These are phyloP conservation scores for Sporothrix dimorphospora DNA, from an alignment of 2,329 filamentous ascomycete genomes.

Conservation along the genomic window DNA sequence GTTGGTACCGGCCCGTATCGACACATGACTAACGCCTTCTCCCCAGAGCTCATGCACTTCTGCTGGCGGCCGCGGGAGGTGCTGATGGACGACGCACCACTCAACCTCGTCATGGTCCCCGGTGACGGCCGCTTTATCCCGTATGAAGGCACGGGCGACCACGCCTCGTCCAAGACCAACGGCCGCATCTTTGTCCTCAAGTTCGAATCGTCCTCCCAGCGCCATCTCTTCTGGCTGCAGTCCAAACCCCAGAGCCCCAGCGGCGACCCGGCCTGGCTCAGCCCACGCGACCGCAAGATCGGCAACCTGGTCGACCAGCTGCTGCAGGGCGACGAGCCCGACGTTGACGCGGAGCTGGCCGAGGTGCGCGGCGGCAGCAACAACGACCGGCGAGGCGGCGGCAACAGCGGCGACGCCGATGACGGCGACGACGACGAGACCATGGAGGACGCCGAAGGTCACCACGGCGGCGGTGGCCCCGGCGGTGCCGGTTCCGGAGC, in stretches of 20 bases:
- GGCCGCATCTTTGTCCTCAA: slow-evolving; percentile 93
- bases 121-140: slow-evolving; percentile 84
- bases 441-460: slow-evolving; percentile 76
- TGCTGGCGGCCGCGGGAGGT: slow-evolving; percentile 88
- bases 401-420: slow-evolving; percentile 39
- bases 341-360: slow-evolving; percentile 74
- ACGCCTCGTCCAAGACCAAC: slow-evolving; percentile 68
- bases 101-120: slow-evolving; percentile 94
- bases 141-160: slow-evolving; percentile 65
- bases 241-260: slow-evolving; percentile 76
- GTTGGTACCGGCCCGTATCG: no score
- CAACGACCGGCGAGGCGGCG: slow-evolving; percentile 41
- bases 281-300: slow-evolving; percentile 81
- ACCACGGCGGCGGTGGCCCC: slow-evolving; percentile 64
- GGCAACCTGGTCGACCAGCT: slow-evolving; percentile 84
- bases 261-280: slow-evolving; percentile 77
- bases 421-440: slow-evolving; percentile 64
- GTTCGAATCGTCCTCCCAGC: slow-evolving; percentile 88
- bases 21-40: slow-evolving; percentile 5
- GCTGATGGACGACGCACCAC: slow-evolving; percentile 71
- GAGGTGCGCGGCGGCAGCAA: slow-evolving; percentile 55
- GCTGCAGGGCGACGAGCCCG: slow-evolving; percentile 85
- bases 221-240: slow-evolving; percentile 95
- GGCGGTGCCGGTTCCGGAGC: slow-evolving; percentile 85
- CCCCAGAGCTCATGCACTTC: slow-evolving; percentile 83